A percentile compares a stretch with the other conserved stretches of the same genome.
phyloP scores from a whole-genome alignment of 2,329 filamentous ascomycete species.

The Zalaria obscura region DNA sequence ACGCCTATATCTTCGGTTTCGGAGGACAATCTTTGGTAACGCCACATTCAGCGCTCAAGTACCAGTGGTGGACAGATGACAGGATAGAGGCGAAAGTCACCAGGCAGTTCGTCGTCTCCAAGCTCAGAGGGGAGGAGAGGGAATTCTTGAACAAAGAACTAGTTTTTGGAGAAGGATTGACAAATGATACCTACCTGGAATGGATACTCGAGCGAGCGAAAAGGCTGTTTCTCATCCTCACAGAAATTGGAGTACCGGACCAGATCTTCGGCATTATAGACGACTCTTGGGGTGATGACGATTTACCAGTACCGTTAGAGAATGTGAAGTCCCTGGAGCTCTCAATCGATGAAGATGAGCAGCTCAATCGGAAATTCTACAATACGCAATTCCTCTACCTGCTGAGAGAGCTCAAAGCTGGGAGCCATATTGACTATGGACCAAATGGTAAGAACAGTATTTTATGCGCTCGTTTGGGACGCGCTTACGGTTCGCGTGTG shows the following conservation, averaged over 20 bases:
- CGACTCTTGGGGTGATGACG: slow-evolving; percentile 62
- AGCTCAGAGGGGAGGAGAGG: slow-evolving; percentile 49
- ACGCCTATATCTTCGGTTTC: slow-evolving; percentile 36
- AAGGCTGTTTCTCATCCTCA: slow-evolving; percentile 55
- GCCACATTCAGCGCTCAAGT: slow-evolving; percentile 32
- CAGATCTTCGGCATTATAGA: slow-evolving; percentile 65
- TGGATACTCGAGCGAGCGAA: slow-evolving; percentile 60
- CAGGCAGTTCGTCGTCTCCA: slow-evolving; percentile 49
- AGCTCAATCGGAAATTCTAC: slow-evolving; percentile 55
- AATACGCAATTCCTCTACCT: slow-evolving; percentile 57
- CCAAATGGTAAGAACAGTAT: slow-evolving; percentile 25
- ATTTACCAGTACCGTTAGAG: slow-evolving; percentile 54
- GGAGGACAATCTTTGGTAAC: slow-evolving; percentile 36
- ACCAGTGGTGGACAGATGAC: slow-evolving; percentile 58
- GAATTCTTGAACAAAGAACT: slow-evolving; percentile 48
- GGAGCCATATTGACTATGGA: slow-evolving; percentile 48
- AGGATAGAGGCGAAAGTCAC: slow-evolving; percentile 58
- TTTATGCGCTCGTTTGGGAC: not conserved
- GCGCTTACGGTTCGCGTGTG: not conserved
- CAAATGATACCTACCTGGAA: slow-evolving; percentile 60
- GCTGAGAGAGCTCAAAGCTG: slow-evolving; percentile 47
- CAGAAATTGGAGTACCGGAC: slow-evolving; percentile 55
- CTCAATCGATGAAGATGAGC: slow-evolving; percentile 44
- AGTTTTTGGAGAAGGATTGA: slow-evolving; percentile 47
- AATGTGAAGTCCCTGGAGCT: slow-evolving; percentile 51